Evolutionary conservation across 257 asterid genomes (phyloP).

Genomic region (Solanum corneliomulleri): DNA sequence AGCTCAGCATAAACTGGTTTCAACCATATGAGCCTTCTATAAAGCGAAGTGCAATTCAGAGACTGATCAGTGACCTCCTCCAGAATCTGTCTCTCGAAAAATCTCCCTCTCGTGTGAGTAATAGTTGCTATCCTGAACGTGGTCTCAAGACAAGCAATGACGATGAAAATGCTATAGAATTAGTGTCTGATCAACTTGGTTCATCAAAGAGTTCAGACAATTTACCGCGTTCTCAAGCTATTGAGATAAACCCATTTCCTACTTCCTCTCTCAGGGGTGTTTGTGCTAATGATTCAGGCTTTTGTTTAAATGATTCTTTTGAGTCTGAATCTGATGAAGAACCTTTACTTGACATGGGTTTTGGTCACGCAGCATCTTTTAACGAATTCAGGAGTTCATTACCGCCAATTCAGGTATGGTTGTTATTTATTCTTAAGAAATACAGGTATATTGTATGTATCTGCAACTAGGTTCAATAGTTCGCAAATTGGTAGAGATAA

Average conservation of each 20-base stretch:
- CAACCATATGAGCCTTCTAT: slow-evolving; percentile 69
- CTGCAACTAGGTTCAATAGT: background rate
- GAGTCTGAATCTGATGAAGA: slow-evolving; percentile 38
- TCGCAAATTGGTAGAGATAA: background rate
- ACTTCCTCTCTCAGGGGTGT: slow-evolving; percentile 26
- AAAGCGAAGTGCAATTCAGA: slow-evolving; percentile 60
- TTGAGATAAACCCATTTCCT: slow-evolving; percentile 53
- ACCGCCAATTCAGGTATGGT: slow-evolving; percentile 45
- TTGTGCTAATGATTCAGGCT: slow-evolving; percentile 33
- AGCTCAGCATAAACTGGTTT: slow-evolving; percentile 75
- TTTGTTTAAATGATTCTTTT: slow-evolving; percentile 34
- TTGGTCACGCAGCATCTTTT: slow-evolving; percentile 28
- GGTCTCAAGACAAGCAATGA: slow-evolving; percentile 10
- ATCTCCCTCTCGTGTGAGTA: slow-evolving; percentile 28
- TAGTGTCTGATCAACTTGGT: slow-evolving; percentile 14
- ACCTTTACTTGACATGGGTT: slow-evolving; percentile 23
- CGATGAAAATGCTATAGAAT: slow-evolving; percentile 25
- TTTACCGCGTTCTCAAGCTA: slow-evolving; percentile 19
- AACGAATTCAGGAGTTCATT: slow-evolving; percentile 28
- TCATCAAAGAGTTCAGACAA: slow-evolving; percentile 22
- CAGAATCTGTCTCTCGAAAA: slow-evolving; percentile 31
- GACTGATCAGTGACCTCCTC: slow-evolving; percentile 52
- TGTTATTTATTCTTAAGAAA: background rate
- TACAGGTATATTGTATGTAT: slow-evolving; percentile 32
- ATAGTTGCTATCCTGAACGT: slow-evolving; percentile 16